A percentile compares a stretch with the other conserved stretches of the same genome.
Evolutionary conservation across 2,329 filamentous ascomycete species (phyloP).

Genomic region (Paecilomyces variotii): DNA sequence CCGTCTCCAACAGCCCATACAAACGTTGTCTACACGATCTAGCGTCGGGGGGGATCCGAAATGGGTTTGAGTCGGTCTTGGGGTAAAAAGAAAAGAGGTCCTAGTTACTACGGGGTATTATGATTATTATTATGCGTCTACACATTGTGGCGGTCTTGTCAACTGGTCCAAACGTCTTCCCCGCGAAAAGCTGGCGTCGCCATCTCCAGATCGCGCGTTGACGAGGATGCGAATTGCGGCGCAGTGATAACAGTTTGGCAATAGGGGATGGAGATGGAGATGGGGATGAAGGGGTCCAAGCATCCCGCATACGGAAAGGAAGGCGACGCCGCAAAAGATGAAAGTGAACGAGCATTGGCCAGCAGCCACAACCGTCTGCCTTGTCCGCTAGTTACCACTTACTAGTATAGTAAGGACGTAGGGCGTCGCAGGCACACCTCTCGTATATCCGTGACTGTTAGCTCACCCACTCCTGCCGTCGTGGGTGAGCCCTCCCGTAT

Average conservation of each 20-base stretch:
- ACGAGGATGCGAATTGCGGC: background rate
- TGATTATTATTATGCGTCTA: too few relatives aligned
- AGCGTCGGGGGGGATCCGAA: background rate
- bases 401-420: too few relatives aligned
- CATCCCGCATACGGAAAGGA: background rate
- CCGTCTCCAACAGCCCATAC: background rate
- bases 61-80: background rate
- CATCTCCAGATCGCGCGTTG: background rate
- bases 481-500: too few relatives aligned
- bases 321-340: background rate
- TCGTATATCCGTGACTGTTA: too few relatives aligned
- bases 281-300: background rate
- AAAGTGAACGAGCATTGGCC: background rate
- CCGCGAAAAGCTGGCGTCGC: background rate
- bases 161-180: background rate
- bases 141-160: background rate
- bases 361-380: too few relatives aligned
- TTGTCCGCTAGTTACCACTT: too few relatives aligned
- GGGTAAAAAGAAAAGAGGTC: background rate
- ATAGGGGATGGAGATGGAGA: too few relatives aligned
- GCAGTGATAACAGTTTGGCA: background rate
- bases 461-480: too few relatives aligned
- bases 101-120: background rate
- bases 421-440: too few relatives aligned
- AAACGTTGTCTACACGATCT: background rate